Conservation (phyloP, 2,329 filamentous ascomycete species). For the Cercospora beticola region DNA sequence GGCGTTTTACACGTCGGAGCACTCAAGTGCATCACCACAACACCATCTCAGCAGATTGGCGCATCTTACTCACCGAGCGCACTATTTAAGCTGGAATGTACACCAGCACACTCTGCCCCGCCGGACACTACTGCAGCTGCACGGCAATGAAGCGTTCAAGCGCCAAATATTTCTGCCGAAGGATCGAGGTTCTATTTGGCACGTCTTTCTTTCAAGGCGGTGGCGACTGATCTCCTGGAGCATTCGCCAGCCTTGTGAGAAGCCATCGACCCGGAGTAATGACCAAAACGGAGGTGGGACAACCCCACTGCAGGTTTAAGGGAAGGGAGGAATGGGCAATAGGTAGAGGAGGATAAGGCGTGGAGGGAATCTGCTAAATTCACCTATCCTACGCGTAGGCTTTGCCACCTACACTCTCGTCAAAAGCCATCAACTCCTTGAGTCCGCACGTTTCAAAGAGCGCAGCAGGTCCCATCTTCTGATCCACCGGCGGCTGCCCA, state of each 20-base stretch:
- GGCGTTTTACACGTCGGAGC: constrained; percentile 4
- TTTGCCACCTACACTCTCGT: constrained; percentile 47
- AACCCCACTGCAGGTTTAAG: background rate
- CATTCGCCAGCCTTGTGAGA: background rate
- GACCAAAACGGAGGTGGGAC: background rate
- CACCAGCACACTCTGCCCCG: background rate
- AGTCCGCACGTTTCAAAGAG: constrained; percentile 56
- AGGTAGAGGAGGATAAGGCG: background rate
- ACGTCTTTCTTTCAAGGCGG: background rate
- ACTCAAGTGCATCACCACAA: constrained; percentile 24
- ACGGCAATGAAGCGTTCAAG: background rate
- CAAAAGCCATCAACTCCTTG: constrained; percentile 53
- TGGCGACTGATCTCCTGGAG: background rate
- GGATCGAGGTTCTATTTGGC: background rate
- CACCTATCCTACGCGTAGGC: constrained; percentile 28
- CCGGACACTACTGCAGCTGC: background rate
- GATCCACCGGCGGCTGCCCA: constrained; percentile 40
- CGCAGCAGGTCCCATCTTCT: constrained; percentile 46
- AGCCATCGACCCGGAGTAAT: background rate
- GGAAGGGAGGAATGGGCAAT: background rate
- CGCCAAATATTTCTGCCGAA: background rate
- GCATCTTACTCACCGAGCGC: background rate
- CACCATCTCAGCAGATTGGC: background rate
- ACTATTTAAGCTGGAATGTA: background rate
- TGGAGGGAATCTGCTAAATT: background rate